Evolutionary conservation across 2,329 filamentous ascomycete species (phyloP).

Genomic region (Xylariaceae sp.): DNA sequence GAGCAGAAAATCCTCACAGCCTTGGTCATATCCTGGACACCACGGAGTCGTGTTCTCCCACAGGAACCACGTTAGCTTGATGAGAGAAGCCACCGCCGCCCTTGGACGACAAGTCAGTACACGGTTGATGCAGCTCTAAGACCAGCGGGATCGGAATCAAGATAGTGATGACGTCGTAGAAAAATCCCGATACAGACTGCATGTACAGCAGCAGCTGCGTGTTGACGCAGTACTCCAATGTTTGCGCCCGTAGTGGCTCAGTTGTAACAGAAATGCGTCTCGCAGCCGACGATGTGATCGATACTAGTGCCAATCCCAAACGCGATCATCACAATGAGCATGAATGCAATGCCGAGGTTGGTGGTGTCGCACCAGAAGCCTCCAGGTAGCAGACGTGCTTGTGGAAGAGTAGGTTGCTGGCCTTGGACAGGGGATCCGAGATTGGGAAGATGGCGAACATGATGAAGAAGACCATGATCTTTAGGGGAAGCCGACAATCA

Average conservation of each 20-base stretch:
- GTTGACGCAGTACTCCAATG: neutral
- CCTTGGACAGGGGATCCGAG: slow-evolving; percentile 1
- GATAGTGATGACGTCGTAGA: neutral
- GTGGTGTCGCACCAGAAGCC: neutral
- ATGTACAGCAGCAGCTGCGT: neutral
- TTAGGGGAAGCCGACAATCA: slow-evolving; percentile 9
- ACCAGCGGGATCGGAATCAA: neutral
- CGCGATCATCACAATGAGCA: neutral
- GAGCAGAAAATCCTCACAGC: neutral
- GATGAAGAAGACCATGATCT: slow-evolving; percentile 6
- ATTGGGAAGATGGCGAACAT: slow-evolving; percentile 1
- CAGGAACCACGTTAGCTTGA: neutral
- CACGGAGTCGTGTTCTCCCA: neutral
- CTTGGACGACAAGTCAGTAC: neutral
- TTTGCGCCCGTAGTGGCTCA: neutral
- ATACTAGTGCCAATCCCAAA: neutral
- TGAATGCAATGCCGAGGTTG: neutral
- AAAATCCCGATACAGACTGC: neutral
- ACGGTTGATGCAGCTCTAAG: neutral
- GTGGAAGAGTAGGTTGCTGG: neutral
- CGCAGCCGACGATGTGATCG: neutral
- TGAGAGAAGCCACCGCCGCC: neutral
- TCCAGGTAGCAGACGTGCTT: neutral
- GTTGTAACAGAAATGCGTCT: neutral
- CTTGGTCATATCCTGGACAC: neutral